Base-by-base conservation (phyloP, 495 filamentous ascomycete species). In the Talaromyces thailandensis region DNA sequence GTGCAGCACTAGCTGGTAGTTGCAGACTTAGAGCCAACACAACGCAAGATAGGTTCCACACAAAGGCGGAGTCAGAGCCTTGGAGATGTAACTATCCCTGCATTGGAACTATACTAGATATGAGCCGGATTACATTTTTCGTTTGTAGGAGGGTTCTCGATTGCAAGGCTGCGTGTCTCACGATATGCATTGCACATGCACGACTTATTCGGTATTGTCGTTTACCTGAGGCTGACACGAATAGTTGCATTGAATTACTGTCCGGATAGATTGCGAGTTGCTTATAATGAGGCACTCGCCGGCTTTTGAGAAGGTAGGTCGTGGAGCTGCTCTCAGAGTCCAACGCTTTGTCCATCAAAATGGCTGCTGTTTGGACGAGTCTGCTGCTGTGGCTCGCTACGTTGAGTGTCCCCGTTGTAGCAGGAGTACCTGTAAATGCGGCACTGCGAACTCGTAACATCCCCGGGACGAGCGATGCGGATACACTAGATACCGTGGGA, bases 381-480 rank as follows among this genome's bases (percentile, higher is more conserved):
- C 1, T 57, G 35, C 55, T 57, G 55, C 26, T 57, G 35, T 57
- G 55, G 55, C 55, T 57, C 16, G 55, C 55, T 35, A 57, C 55
- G 23, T 21, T 57, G 29, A 57, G 16, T 35, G 28, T 35, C 21
- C 14, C 23, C 18, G 28, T 57, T 29, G 55, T 35, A 23, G 55
- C 55, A 23, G 16, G 14, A 16, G 14, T 57, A 29, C 55, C 55
- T 0, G 55, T 7, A 56, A 43, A 64, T 60, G 48, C 25, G 11
- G 52, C 63, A 4, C 40, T 67, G 9, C 14, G 43, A 51, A 71
- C 66, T 57, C 53, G 67, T 23, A 67, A 66, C 55, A 51, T 35
- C 1, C 66, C 66, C 7, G 62, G 62, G 18, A 63, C 23, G 62
- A 65, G 61, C 9, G 60, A 66, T 58, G 43, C 25, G 21, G 64